Conservation (phyloP, 2,329 filamentous ascomycete species). For the Lachnum nothofagi region DNA sequence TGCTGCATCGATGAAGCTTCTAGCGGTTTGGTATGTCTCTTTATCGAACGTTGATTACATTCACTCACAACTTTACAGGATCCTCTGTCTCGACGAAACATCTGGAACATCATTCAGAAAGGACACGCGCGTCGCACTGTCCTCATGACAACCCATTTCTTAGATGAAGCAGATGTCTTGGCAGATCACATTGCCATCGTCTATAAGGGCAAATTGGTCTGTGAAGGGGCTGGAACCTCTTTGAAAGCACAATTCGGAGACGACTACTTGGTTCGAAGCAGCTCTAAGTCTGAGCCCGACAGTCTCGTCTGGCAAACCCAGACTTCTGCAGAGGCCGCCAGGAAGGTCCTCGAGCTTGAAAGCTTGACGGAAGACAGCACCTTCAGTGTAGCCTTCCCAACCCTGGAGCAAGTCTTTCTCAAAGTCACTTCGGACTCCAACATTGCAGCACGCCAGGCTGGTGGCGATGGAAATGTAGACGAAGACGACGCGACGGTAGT, state of each 20-base stretch:
- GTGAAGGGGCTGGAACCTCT: constrained; percentile 57
- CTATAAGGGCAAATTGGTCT: constrained; percentile 58
- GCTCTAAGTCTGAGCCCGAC: constrained; percentile 12
- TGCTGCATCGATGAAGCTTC: constrained; percentile 64
- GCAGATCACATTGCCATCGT: constrained; percentile 62
- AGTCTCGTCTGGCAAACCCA: constrained; percentile 24
- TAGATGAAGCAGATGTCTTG: constrained; percentile 62
- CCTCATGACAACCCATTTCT: constrained; percentile 61
- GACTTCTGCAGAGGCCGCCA: constrained; percentile 49
- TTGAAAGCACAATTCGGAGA: constrained; percentile 57
- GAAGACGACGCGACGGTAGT: constrained; percentile 14
- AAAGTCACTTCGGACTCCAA: constrained; percentile 59
- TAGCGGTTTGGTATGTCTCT: constrained; percentile 43
- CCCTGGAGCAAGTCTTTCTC: constrained; percentile 64
- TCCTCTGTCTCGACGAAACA: constrained; percentile 58
- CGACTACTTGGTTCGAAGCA: constrained; percentile 43
- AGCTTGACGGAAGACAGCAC: constrained; percentile 45
- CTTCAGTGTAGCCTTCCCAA: constrained; percentile 59
- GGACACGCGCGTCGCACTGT: constrained; percentile 57
- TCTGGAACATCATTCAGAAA: constrained; percentile 63
- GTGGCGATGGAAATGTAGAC: constrained; percentile 25
- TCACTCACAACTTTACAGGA: constrained; percentile 35
- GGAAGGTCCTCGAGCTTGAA: constrained; percentile 51
- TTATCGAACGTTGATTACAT: background rate
- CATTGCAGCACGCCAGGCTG: constrained; percentile 30